These are phyloP conservation scores for Raddia guianensis DNA, from an alignment of 176 grass and related monocot species.

Conservation along the genomic window DNA sequence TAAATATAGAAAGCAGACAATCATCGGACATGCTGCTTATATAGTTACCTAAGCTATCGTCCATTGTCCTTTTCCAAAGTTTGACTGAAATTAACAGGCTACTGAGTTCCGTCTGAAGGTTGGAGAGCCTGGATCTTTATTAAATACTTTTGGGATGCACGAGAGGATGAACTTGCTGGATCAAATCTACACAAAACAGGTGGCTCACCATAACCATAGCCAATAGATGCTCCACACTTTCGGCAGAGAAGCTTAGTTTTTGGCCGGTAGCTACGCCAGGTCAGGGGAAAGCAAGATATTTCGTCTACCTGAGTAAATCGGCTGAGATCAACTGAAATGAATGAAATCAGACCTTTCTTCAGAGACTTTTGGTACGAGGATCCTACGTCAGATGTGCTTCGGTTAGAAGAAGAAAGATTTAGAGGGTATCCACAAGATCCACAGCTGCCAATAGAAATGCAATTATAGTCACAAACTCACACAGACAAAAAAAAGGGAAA, in stretches of 20 bases:
- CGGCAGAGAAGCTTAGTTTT: conserved; percentile 78
- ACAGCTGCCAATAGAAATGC: conserved; percentile 53
- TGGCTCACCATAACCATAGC: conserved; percentile 59
- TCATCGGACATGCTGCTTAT: conserved; percentile 59
- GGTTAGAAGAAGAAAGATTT: conserved; percentile 68
- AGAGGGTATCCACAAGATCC: conserved; percentile 63
- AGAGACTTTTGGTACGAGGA: conserved; percentile 57
- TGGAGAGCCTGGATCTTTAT: conserved; percentile 67
- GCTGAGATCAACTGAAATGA: conserved; percentile 66
- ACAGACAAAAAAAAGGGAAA: conserved; percentile 6
- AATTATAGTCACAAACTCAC: conserved; percentile 20
- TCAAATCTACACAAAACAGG: conserved; percentile 66
- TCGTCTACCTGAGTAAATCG: conserved; percentile 66
- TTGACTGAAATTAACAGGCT: conserved; percentile 28
- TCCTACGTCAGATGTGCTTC: conserved; percentile 56
- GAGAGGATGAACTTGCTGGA: conserved; percentile 48
- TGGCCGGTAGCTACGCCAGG: conserved; percentile 51
- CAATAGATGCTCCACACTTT: conserved; percentile 61
- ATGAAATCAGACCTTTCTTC: conserved; percentile 63
- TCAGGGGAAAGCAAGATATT: conserved; percentile 54
- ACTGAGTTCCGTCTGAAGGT: conserved; percentile 48
- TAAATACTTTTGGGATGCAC: conserved; percentile 59
- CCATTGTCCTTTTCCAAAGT: conserved; percentile 48
- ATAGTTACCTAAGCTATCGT: conserved; percentile 35
- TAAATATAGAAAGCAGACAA: conserved; percentile 75